Evolutionary conservation across 805 yeast genomes (phyloP), one percentile per base, ranked within the genome.

Genomic region (Suhomyces prunicola): DNA sequence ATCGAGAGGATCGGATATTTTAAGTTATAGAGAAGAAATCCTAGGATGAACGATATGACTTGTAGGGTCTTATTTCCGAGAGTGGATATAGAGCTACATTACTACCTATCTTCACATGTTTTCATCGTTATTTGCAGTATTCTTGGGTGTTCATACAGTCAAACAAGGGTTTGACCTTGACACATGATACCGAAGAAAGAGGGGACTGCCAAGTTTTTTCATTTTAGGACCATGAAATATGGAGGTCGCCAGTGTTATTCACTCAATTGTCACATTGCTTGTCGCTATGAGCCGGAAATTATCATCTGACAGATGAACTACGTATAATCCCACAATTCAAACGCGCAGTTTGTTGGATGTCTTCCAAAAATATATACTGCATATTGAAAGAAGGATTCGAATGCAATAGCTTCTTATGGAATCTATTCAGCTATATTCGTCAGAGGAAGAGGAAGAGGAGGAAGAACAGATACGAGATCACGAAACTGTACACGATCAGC

Each of bases 381-480:
- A 39, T 39, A 39, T 19, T 17, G 24, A 39, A 39, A 39, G 31
- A n/a, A n/a, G 6, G 36, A 6, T 33, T 33, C 17, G 17, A 33
- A 33, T 33, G 36, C 17, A n/a, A 6, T 33, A n/a, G 8, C 36
- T 33, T 33, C 17, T n/a, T 10, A 39, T 39, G 42, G 42, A 39
- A 8, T 39, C 42, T 5, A 19, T 39, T n/a, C 24, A 17, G 17
- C 22, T 17, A 17, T 39, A 39, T 19, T 19, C 24, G 42, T 17
- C 42, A 8, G 42, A 9, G 24, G 42, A 39, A 39, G 41, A 36
- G 22, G 41, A 36, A 36, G 42, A 39, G 24, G 46, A 10, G 22
- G 46, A 42, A 52, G 57, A 56, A 27, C 44, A 54, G 46, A 26
- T 42, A n/a, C 44, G 48, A 13, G 44, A 46, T 23, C 56, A 51